These are phyloP conservation scores for Gaultheria prostrata DNA, from an alignment of 148 eudicot species.

Conservation along the genomic window DNA sequence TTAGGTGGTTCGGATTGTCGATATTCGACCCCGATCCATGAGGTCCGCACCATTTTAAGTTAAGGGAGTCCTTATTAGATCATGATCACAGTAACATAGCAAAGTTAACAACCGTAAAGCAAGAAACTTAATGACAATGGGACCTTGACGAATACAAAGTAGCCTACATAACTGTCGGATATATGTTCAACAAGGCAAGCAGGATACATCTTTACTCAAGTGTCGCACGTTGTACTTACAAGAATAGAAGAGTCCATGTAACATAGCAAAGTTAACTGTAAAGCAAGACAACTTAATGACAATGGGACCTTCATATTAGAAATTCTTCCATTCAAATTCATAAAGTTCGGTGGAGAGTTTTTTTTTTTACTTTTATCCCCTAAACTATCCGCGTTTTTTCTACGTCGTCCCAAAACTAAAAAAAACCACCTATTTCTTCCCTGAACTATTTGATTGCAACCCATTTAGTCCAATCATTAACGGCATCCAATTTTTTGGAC, in stretches of 20 bases:
- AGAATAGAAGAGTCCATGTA: conserved; percentile 7
- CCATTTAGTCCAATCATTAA: no score
- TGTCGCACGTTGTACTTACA: not conserved
- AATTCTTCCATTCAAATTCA: not conserved
- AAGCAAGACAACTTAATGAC: not conserved
- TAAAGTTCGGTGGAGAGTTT: not conserved
- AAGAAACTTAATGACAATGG: not conserved
- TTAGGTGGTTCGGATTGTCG: no score
- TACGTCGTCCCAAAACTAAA: no score
- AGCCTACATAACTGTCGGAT: not conserved
- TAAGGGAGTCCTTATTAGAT: no score
- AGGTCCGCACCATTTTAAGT: no score
- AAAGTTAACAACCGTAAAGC: not conserved
- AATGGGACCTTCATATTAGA: not conserved
- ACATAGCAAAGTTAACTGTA: not conserved
- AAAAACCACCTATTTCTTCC: no score
- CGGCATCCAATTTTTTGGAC: no score
- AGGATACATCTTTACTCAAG: not conserved
- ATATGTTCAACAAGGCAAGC: not conserved
- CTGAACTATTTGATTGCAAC: no score
- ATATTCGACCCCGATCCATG: no score
- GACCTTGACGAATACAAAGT: not conserved
- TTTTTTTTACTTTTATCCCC: no score
- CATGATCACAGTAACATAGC: no score
- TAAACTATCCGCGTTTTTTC: no score